phyloP scores from a whole-genome alignment of 2,329 filamentous ascomycete genomes.

The Thelonectria discophora region DNA sequence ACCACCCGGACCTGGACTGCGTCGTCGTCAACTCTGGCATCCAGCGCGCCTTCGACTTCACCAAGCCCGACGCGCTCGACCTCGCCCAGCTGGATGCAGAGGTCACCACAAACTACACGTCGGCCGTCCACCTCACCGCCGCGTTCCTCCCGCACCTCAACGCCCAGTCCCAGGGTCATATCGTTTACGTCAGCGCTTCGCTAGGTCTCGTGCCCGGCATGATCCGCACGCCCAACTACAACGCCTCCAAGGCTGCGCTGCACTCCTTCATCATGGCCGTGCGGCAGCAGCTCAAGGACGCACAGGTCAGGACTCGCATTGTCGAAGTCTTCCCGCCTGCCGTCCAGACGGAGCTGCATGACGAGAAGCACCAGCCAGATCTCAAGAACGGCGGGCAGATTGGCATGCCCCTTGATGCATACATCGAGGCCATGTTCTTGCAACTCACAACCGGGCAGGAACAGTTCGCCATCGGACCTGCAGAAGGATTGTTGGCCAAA shows the following conservation, averaged over 20 bases:
- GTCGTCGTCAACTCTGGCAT: slow-evolving; percentile 66
- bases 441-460: slow-evolving; percentile 24
- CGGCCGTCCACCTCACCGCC: slow-evolving; percentile 31
- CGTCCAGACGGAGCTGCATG: slow-evolving; percentile 36
- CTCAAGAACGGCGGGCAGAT: slow-evolving; percentile 35
- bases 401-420: slow-evolving; percentile 50
- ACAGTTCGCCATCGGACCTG: slow-evolving; percentile 32
- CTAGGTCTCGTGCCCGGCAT: slow-evolving; percentile 29
- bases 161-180: slow-evolving; percentile 11
- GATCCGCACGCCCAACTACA: slow-evolving; percentile 34
- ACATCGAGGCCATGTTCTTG: slow-evolving; percentile 49
- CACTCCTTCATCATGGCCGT: slow-evolving; percentile 34
- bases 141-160: slow-evolving; percentile 37
- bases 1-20: slow-evolving; percentile 48
- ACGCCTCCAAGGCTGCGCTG: slow-evolving; percentile 36
- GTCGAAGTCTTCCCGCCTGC: slow-evolving; percentile 38
- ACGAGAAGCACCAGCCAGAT: slow-evolving; percentile 30
- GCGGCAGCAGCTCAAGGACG: slow-evolving; percentile 31
- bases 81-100: slow-evolving; percentile 36
- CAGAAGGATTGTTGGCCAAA: slow-evolving; percentile 26
- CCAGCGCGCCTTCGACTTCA: slow-evolving; percentile 52
- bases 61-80: slow-evolving; percentile 34
- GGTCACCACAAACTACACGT: slow-evolving; percentile 35
- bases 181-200: slow-evolving; percentile 30
- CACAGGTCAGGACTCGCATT: slow-evolving; percentile 22